Evolutionary conservation across 495 filamentous ascomycete species (phyloP).

Genomic region (Neurospora sp.): DNA sequence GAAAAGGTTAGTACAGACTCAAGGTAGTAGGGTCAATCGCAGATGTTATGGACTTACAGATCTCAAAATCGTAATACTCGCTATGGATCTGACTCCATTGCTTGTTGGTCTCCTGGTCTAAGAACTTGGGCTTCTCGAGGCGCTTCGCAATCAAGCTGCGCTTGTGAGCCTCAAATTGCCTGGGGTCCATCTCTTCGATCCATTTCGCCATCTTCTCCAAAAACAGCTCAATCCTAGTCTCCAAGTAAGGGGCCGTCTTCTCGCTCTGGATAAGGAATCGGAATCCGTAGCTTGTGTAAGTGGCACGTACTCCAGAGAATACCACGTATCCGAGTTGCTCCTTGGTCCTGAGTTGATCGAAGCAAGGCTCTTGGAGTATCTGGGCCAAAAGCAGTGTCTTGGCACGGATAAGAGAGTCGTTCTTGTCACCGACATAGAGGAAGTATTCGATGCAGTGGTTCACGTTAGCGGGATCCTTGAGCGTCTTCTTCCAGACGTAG

Average conservation of each 20-base stretch:
- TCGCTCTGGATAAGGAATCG: constrained; percentile 94
- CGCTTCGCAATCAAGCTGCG: constrained; percentile 79
- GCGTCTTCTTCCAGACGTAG: constrained; percentile 65
- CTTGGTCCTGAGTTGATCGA: constrained; percentile 90
- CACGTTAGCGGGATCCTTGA: constrained; percentile 86
- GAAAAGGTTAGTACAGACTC: background rate
- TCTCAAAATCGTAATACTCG: constrained; percentile 83
- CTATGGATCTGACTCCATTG: constrained; percentile 79
- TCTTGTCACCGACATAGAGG: constrained; percentile 66
- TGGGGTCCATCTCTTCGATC: constrained; percentile 66
- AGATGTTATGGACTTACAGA: constrained; percentile 43
- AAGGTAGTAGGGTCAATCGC: constrained; percentile 9
- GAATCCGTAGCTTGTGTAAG: constrained; percentile 67
- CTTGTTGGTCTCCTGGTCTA: constrained; percentile 70
- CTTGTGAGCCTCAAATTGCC: constrained; percentile 86
- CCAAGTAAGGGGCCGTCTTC: constrained; percentile 69
- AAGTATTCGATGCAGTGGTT: constrained; percentile 96
- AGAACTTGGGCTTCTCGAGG: constrained; percentile 86
- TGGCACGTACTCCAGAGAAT: constrained; percentile 64
- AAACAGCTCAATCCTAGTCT: constrained; percentile 79
- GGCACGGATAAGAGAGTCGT: constrained; percentile 55
- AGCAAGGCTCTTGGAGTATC: constrained; percentile 83
- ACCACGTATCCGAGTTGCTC: constrained; percentile 98
- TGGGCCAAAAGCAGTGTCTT: constrained; percentile 81
- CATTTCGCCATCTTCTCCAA: constrained; percentile 51